These are phyloP conservation scores for Phragmites australis DNA, from an alignment of 176 grass and related monocot genomes.

Conservation along the genomic window DNA sequence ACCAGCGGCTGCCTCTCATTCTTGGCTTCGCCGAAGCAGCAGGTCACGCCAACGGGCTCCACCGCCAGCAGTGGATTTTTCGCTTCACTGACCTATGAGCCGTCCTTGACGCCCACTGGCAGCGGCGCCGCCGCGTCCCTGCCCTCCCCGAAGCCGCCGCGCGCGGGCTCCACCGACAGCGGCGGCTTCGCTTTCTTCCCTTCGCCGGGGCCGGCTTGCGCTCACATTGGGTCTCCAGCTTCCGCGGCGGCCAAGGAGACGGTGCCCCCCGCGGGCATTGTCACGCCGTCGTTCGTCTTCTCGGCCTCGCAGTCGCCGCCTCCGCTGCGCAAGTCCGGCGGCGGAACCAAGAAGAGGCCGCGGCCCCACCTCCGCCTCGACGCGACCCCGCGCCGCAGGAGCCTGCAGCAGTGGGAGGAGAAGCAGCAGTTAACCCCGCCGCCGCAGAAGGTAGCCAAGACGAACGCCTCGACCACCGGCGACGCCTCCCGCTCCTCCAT, in stretches of 20 bases:
- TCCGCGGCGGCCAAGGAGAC: neutral
- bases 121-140: too few species aligned
- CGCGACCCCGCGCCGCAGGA: neutral
- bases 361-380: neutral
- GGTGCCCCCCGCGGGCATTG: neutral
- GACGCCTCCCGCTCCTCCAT: slow-evolving; percentile 14
- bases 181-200: neutral
- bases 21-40: too few species aligned
- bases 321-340: neutral
- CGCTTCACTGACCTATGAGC: neutral
- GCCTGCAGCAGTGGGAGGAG: neutral
- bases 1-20: neutral
- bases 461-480: neutral
- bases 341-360: neutral
- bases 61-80: neutral
- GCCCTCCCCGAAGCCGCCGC: neutral
- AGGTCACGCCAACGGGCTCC: too few species aligned
- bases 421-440: neutral
- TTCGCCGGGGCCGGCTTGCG: neutral
- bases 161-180: neutral
- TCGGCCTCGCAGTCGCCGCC: neutral
- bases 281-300: neutral
- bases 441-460: slow-evolving; percentile 22
- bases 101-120: too few species aligned
- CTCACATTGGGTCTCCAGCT: neutral